A percentile compares a stretch with the other conserved stretches of the same genome.
phyloP scores from a whole-genome alignment of 2,329 filamentous ascomycete species.

The Cytospora paraplurivora region DNA sequence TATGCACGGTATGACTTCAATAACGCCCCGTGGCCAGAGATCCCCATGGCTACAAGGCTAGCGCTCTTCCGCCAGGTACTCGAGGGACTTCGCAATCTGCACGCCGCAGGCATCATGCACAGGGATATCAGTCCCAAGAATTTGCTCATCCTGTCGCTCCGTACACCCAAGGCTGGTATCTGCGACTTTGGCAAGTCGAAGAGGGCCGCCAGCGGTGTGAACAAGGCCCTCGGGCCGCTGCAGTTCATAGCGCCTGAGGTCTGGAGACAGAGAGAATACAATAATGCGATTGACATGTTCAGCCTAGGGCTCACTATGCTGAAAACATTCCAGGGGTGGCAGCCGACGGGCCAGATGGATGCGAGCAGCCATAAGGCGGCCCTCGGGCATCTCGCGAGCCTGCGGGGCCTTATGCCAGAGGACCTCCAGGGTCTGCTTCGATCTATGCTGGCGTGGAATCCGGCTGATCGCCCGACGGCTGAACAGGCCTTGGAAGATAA shows the following conservation, averaged over 20 bases:
- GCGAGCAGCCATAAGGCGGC: neutral
- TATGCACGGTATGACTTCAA: constrained; percentile 24
- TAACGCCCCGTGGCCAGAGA: constrained; percentile 12
- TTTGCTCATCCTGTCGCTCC: constrained; percentile 21
- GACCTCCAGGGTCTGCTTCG: neutral
- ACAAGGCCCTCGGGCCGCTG: neutral
- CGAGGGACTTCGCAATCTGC: constrained; percentile 21
- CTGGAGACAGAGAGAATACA: neutral
- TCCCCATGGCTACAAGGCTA: constrained; percentile 10
- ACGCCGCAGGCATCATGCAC: constrained; percentile 25
- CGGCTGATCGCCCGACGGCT: constrained; percentile 1
- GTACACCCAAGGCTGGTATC: constrained; percentile 21
- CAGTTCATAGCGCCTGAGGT: neutral
- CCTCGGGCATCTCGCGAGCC: neutral
- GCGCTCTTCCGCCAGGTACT: constrained; percentile 24
- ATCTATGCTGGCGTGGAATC: constrained; percentile 7
- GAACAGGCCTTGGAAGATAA: neutral
- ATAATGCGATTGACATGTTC: constrained; percentile 9
- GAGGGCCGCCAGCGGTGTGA: neutral
- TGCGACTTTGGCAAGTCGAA: constrained; percentile 26
- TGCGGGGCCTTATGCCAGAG: neutral
- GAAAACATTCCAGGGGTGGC: neutral
- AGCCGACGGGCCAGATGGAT: neutral
- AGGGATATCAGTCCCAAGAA: constrained; percentile 28
- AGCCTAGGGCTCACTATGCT: constrained; percentile 10